These are phyloP conservation scores for Eucalyptus melliodora DNA, from an alignment of 345 rosid genomes.

Conservation along the genomic window DNA sequence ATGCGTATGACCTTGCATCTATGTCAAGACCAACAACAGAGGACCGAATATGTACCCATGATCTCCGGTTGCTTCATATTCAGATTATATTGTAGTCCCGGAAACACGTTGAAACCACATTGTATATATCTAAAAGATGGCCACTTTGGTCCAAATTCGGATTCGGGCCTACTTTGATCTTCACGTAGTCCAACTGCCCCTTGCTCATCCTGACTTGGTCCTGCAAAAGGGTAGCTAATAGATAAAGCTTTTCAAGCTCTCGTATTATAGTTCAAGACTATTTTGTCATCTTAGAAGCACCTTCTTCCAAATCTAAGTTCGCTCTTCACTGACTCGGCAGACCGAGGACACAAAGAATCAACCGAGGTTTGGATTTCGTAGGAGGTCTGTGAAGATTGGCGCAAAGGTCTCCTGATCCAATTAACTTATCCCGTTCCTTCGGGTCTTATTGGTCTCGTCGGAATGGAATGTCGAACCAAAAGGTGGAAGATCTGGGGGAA, in stretches of 20 bases:
- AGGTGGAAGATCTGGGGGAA: not conserved
- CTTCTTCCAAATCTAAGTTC: not conserved
- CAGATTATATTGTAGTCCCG: not conserved
- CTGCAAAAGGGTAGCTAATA: not conserved
- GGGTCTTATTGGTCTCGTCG: not conserved
- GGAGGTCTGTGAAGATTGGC: not conserved
- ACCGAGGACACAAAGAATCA: not conserved
- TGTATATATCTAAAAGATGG: not conserved
- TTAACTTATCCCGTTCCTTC: not conserved
- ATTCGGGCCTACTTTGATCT: not conserved
- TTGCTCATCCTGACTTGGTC: not conserved
- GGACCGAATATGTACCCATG: not conserved
- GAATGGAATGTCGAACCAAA: not conserved
- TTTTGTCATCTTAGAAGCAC: not conserved
- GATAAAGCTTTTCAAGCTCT: not conserved
- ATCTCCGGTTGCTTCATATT: not conserved
- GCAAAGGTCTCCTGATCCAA: not conserved
- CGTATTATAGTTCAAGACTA: not conserved
- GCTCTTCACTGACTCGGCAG: not conserved
- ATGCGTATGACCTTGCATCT: not conserved
- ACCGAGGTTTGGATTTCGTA: not conserved
- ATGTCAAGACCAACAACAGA: not conserved
- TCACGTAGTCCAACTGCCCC: not conserved
- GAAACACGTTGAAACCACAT: not conserved
- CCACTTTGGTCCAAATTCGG: not conserved